phyloP scores from a whole-genome alignment of 805 yeast genomes.

The Debaryomyces castellii region DNA sequence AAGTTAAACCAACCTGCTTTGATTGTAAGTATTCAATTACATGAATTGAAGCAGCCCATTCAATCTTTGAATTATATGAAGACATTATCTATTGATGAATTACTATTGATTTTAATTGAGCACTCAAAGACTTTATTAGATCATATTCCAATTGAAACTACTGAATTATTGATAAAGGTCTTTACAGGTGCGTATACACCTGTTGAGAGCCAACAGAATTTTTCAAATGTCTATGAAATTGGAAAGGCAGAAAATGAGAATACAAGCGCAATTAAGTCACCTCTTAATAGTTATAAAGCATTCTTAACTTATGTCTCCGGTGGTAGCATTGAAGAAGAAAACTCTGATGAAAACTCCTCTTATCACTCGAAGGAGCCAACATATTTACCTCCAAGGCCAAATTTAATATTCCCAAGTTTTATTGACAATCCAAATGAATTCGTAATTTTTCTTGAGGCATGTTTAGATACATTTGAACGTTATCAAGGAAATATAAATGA shows the following conservation, averaged over 20 bases:
- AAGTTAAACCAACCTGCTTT: conserved; percentile 69
- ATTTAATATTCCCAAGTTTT: conserved; percentile 82
- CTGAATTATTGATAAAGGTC: conserved; percentile 76
- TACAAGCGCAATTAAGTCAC: conserved; percentile 16
- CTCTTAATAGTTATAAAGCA: conserved; percentile 31
- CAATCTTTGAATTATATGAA: conserved; percentile 65
- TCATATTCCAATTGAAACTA: conserved; percentile 72
- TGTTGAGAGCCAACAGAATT: conserved; percentile 9
- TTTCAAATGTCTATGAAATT: conserved; percentile 7
- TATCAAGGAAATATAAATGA: conserved; percentile 74
- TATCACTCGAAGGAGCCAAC: conserved; percentile 48
- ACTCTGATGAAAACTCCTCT: conserved; percentile 4
- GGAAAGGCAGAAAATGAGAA: conserved; percentile 8
- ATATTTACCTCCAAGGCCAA: conserved; percentile 89
- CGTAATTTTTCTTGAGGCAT: conserved; percentile 90
- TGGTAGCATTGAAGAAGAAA: conserved; percentile 12
- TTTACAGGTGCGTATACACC: conserved; percentile 84
- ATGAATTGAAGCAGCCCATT: conserved; percentile 60
- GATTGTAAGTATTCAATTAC: conserved; percentile 73
- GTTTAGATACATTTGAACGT: conserved; percentile 72
- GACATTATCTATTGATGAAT: conserved; percentile 72
- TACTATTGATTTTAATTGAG: conserved; percentile 66
- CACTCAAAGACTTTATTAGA: conserved; percentile 67
- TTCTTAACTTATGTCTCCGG: conserved; percentile 30
- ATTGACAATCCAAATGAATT: conserved; percentile 84